Conservation (phyloP, 176 grass and related monocot genomes). For the Triticum timopheevii region DNA sequence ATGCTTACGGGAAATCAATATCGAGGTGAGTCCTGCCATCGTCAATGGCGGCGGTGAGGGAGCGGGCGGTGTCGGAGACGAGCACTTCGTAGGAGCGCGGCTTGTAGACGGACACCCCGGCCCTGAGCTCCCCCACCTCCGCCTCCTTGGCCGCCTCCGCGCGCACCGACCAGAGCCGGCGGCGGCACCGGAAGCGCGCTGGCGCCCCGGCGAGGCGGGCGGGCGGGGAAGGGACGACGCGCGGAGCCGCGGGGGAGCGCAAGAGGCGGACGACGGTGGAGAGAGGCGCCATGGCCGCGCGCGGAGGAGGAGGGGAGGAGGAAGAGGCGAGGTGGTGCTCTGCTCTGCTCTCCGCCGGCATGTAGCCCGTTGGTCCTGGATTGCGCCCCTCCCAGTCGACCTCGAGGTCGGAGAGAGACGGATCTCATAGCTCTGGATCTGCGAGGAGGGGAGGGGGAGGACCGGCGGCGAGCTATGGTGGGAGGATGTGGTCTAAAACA, state of each 20-base stretch:
- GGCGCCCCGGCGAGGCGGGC: neutral
- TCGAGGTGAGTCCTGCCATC: conserved; percentile 78
- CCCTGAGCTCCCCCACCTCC: conserved; percentile 17
- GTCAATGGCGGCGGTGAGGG: conserved; percentile 73
- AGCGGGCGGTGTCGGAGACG: conserved; percentile 75
- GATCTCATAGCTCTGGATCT: too few relatives aligned
- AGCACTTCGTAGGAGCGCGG: conserved; percentile 88
- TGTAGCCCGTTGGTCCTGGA: too few relatives aligned
- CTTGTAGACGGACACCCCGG: conserved; percentile 80
- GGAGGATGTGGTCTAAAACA: too few relatives aligned
- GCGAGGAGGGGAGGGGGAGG: too few relatives aligned
- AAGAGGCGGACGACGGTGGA: conserved; percentile 1
- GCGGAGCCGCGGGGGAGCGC: neutral
- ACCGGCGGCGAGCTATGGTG: too few relatives aligned
- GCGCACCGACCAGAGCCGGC: neutral
- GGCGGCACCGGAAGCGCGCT: neutral
- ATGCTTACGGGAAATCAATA: conserved; percentile 78
- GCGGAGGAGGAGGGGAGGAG: neutral
- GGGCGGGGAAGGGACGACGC: neutral
- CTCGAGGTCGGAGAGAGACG: too few relatives aligned
- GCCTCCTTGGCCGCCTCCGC: conserved; percentile 32
- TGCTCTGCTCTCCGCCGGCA: neutral
- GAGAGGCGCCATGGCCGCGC: conserved; percentile 27
- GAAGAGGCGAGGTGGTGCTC: neutral
- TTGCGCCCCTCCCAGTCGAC: too few relatives aligned